Evolutionary conservation across 768 basidiomycete genomes (phyloP).

Genomic region (Sistotremastrum niveocremeum): DNA sequence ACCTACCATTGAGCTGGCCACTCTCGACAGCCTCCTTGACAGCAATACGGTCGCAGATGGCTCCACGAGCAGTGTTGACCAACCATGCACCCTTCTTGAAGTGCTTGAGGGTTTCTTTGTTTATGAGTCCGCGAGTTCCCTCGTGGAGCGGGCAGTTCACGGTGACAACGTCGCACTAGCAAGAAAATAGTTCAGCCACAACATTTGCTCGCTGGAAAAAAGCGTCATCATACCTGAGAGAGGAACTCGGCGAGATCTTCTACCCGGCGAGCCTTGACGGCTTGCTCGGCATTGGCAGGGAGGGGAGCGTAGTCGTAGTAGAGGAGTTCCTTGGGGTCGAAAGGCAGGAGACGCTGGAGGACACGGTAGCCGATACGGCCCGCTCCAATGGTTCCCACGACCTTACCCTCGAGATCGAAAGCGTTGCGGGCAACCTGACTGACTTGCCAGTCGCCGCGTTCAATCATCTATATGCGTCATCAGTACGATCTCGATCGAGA

Average conservation of each 20-base stretch:
- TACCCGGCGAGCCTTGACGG: slow-evolving; percentile 60
- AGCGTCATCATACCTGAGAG: slow-evolving; percentile 6
- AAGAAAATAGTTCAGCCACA: slow-evolving; percentile 14
- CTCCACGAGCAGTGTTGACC: slow-evolving; percentile 88
- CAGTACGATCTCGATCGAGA: background rate
- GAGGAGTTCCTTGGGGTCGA: slow-evolving; percentile 80
- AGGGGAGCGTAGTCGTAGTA: slow-evolving; percentile 80
- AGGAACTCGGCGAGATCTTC: slow-evolving; percentile 61
- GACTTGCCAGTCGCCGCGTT: slow-evolving; percentile 78
- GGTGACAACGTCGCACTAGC: slow-evolving; percentile 66
- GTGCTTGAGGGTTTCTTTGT: slow-evolving; percentile 68
- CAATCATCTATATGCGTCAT: slow-evolving; percentile 44
- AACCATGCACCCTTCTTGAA: slow-evolving; percentile 87
- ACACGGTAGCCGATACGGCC: slow-evolving; percentile 81
- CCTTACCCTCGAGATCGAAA: slow-evolving; percentile 83
- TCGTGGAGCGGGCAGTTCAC: slow-evolving; percentile 85
- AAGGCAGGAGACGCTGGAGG: slow-evolving; percentile 64
- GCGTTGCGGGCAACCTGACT: slow-evolving; percentile 71
- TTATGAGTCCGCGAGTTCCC: slow-evolving; percentile 65
- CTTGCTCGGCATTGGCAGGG: slow-evolving; percentile 50
- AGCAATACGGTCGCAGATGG: slow-evolving; percentile 76
- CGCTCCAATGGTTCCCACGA: slow-evolving; percentile 81
- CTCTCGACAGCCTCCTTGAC: slow-evolving; percentile 63
- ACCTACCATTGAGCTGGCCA: slow-evolving; percentile 52
- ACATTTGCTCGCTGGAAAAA: too few species aligned